Evolutionary conservation across 202 grass and related monocot genomes (phyloP).

Genomic region (Digitaria exilis): DNA sequence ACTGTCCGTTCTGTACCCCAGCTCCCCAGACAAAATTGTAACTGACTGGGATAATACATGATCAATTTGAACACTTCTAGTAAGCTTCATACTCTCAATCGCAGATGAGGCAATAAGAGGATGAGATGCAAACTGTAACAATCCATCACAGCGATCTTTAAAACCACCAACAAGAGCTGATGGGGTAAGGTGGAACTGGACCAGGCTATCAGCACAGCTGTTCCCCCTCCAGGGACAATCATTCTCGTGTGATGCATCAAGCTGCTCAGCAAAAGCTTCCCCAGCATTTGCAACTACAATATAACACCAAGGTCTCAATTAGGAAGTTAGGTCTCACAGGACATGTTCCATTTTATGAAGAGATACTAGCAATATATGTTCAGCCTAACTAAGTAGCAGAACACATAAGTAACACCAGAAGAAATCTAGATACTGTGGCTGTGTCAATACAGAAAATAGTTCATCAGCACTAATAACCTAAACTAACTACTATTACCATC

Average conservation of each 20-base stretch:
- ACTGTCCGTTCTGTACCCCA: conserved; percentile 69
- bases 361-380: conserved; percentile 5
- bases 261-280: conserved; percentile 78
- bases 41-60: conserved; percentile 67
- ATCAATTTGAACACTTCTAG: conserved; percentile 78
- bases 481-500: conserved; percentile 13
- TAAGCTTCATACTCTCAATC: conserved; percentile 76
- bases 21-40: conserved; percentile 71
- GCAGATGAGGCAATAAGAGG: conserved; percentile 78
- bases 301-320: conserved; percentile 21
- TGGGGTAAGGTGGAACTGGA: conserved; percentile 82
- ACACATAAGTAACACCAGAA: conserved; percentile 8
- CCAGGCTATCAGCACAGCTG: conserved; percentile 86
- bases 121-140: conserved; percentile 84
- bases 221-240: conserved; percentile 95
- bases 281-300: conserved; percentile 68
- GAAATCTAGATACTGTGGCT: neutral
- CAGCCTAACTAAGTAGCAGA: conserved; percentile 23
- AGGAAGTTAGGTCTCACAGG: conserved; percentile 39
- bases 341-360: conserved; percentile 6
- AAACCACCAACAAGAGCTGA: conserved; percentile 84
- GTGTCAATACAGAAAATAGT: conserved; percentile 21
- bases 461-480: conserved; percentile 21
- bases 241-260: conserved; percentile 68
- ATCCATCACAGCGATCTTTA: conserved; percentile 91